Evolutionary conservation across 306 rosid genomes (phyloP).

Genomic region (Cicer judaicum): DNA sequence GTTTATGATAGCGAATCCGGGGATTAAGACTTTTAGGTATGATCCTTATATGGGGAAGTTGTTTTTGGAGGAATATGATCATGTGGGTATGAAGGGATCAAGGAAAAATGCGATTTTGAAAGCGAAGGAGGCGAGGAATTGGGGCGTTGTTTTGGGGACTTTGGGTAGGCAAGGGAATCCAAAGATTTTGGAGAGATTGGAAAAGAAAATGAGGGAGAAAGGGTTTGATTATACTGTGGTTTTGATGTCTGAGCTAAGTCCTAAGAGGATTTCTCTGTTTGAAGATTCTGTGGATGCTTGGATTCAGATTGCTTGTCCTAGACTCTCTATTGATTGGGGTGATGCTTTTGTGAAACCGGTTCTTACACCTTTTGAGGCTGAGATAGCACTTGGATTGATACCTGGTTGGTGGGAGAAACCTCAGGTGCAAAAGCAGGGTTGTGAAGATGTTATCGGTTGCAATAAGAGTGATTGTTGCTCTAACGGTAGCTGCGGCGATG

Average conservation of each 20-base stretch:
- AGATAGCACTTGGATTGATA: constrained; percentile 76
- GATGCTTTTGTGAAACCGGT: constrained; percentile 88
- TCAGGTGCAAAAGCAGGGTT: constrained; percentile 40
- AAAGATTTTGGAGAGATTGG: constrained; percentile 78
- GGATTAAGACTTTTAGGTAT: constrained; percentile 71
- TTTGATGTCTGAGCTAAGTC: constrained; percentile 92
- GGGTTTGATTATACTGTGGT: constrained; percentile 69
- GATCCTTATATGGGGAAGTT: constrained; percentile 86
- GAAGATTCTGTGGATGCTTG: constrained; percentile 92
- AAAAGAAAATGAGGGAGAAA: constrained; percentile 69
- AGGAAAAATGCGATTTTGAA: constrained; percentile 68
- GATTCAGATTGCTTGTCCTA: constrained; percentile 95
- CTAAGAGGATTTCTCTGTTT: constrained; percentile 66
- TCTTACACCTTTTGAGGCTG: constrained; percentile 87
- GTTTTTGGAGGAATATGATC: constrained; percentile 90
- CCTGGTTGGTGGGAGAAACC: constrained; percentile 95
- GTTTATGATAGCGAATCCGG: constrained; percentile 92
- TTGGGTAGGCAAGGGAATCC: constrained; percentile 98
- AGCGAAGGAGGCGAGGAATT: constrained; percentile 64
- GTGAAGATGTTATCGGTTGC: constrained; percentile 49
- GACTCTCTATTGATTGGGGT: constrained; percentile 95
- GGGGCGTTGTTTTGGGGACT: constrained; percentile 91
- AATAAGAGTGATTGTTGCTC: constrained; percentile 34
- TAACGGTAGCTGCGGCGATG: constrained; percentile 39
- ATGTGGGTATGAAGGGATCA: constrained; percentile 74